Conservation (phyloP, 805 yeast species). For the Ogataea trehalophila region DNA sequence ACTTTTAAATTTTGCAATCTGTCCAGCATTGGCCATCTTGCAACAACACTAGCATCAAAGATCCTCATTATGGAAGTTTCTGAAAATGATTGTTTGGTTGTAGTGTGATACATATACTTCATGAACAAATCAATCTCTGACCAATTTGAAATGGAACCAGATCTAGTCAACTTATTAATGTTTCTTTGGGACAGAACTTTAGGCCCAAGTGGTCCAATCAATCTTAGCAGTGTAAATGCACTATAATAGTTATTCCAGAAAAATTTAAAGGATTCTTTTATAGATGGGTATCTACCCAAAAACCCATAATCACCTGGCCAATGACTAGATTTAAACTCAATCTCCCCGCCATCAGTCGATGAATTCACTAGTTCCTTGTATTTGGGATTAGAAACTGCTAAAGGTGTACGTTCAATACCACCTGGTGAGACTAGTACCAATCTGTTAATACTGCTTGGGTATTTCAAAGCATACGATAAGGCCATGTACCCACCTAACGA, state of each 20-base stretch:
- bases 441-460: constrained; percentile 50
- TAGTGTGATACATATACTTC: constrained; percentile 30
- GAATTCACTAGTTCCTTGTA: constrained; percentile 8
- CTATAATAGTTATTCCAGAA: constrained; percentile 41
- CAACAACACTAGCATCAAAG: constrained; percentile 54
- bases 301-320: constrained; percentile 43
- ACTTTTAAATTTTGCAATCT: constrained; percentile 37
- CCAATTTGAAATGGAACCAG: constrained; percentile 18
- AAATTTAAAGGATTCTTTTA: constrained; percentile 29
- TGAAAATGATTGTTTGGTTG: constrained; percentile 27
- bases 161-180: constrained; percentile 26
- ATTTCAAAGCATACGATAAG: constrained; percentile 53
- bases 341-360: background rate
- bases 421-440: constrained; percentile 69
- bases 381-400: constrained; percentile 46
- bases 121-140: constrained; percentile 28
- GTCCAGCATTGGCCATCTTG: constrained; percentile 63
- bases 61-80: constrained; percentile 40
- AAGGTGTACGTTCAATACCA: constrained; percentile 69
- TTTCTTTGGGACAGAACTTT: constrained; percentile 24
- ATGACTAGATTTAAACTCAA: constrained; percentile 31
- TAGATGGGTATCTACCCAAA: constrained; percentile 42
- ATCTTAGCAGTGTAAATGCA: constrained; percentile 44
- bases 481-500: constrained; percentile 78
- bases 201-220: constrained; percentile 36